A percentile compares a stretch with the other conserved stretches of the same genome.
Evolutionary conservation across 1,284 basidiomycete genomes (phyloP).

Genomic region (Cutaneotrichosporon curvatum): DNA sequence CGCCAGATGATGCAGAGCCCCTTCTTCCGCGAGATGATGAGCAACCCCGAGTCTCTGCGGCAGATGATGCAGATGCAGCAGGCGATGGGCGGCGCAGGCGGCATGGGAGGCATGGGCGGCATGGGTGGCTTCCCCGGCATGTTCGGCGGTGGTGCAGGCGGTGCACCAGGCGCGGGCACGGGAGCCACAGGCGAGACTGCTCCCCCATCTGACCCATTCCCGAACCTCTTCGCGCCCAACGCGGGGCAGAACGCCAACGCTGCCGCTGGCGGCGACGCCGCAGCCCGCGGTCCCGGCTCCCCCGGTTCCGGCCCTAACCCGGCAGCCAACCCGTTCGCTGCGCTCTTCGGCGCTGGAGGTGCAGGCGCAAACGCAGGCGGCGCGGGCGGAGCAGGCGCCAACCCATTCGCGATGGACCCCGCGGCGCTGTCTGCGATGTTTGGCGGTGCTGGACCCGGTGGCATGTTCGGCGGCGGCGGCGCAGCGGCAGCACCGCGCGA

Average conservation of each 20-base stretch:
- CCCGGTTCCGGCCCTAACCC: slow-evolving; percentile 24
- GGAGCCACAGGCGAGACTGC: slow-evolving; percentile 19
- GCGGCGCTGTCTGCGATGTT: slow-evolving; percentile 9
- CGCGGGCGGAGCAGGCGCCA: not conserved
- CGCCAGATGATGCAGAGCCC: slow-evolving; percentile 71
- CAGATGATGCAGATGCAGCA: slow-evolving; percentile 71
- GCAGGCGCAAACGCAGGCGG: slow-evolving; percentile 4
- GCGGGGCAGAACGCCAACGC: slow-evolving; percentile 16
- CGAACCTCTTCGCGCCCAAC: slow-evolving; percentile 37
- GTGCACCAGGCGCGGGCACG: slow-evolving; percentile 4
- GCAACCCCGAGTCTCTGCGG: slow-evolving; percentile 39
- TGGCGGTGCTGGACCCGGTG: slow-evolving; percentile 9
- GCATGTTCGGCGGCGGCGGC: slow-evolving; percentile 48
- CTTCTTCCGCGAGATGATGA: slow-evolving; percentile 70
- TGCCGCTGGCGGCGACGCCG: slow-evolving; percentile 17
- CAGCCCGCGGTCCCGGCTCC: no score
- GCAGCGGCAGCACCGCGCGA: slow-evolving; percentile 48
- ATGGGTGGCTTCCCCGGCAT: slow-evolving; percentile 25
- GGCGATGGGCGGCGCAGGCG: slow-evolving; percentile 30
- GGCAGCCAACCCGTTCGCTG: slow-evolving; percentile 42
- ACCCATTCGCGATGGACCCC: slow-evolving; percentile 7
- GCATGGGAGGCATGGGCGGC: slow-evolving; percentile 25
- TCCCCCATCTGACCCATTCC: slow-evolving; percentile 36
- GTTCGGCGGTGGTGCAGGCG: slow-evolving; percentile 16
- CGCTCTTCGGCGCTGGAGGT: slow-evolving; percentile 13